phyloP scores from a whole-genome alignment of 768 basidiomycete genomes.

The Rhodosporidiobolus odoratus region DNA sequence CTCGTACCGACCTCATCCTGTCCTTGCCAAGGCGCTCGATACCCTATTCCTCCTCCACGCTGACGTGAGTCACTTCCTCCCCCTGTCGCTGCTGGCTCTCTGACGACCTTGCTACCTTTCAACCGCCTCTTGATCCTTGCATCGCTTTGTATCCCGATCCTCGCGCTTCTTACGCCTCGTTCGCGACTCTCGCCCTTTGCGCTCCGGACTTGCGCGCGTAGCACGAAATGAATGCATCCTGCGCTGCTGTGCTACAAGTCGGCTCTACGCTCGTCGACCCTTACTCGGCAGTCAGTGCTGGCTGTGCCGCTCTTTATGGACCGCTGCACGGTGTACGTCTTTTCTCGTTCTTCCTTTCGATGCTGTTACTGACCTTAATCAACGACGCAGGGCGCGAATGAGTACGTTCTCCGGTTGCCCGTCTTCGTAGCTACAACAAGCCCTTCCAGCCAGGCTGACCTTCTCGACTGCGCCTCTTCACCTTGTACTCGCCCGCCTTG shows the following conservation, averaged over 20 bases:
- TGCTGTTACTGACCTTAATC: constrained; percentile 15
- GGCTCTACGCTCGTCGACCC: constrained; percentile 86
- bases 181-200: constrained; percentile 47
- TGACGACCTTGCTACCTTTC: too few relatives aligned
- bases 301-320: constrained; percentile 73
- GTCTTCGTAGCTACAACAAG: too few relatives aligned
- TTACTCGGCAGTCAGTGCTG: constrained; percentile 78
- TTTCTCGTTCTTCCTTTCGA: background rate
- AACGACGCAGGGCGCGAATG: constrained; percentile 69
- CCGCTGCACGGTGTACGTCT: constrained; percentile 54
- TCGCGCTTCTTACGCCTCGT: too few relatives aligned
- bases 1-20: constrained; percentile 71
- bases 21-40: constrained; percentile 80
- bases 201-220: constrained; percentile 54
- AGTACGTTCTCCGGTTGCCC: constrained; percentile 48
- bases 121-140: too few relatives aligned
- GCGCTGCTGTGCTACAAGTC: constrained; percentile 77
- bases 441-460: background rate
- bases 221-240: constrained; percentile 70
- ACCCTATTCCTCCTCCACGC: constrained; percentile 66
- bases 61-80: background rate
- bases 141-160: background rate
- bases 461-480: background rate
- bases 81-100: too few relatives aligned
- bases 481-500: too few relatives aligned